These are phyloP conservation scores for Tilletia indica DNA, from an alignment of 1,284 basidiomycete species.

Conservation along the genomic window DNA sequence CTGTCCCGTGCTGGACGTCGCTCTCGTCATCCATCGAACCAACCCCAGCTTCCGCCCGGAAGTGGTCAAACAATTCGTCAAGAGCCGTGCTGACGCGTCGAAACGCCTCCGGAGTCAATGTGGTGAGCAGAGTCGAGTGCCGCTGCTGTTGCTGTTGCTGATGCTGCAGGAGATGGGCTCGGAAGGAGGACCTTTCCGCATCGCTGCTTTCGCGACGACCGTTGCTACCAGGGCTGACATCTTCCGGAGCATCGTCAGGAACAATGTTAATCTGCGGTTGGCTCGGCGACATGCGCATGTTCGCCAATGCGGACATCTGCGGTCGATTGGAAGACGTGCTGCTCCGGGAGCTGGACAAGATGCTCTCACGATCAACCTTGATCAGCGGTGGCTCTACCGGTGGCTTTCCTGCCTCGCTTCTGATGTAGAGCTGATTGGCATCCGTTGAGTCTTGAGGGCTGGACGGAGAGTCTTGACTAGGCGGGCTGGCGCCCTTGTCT, in stretches of 20 bases:
- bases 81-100: conserved; percentile 48
- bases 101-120: conserved; percentile 44
- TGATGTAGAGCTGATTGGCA: too few relatives aligned
- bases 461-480: neutral
- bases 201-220: too few relatives aligned
- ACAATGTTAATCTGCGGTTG: conserved; percentile 21
- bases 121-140: conserved; percentile 32
- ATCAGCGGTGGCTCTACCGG: neutral
- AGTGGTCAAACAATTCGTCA: conserved; percentile 43
- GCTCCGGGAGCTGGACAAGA: conserved; percentile 4
- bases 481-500: neutral
- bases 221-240: neutral
- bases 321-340: conserved; percentile 13
- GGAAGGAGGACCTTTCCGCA: too few relatives aligned
- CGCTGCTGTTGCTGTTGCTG: conserved; percentile 21
- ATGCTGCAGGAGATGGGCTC: too few relatives aligned
- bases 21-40: conserved; percentile 14
- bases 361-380: conserved; percentile 7
- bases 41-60: conserved; percentile 22
- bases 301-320: neutral
- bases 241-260: conserved; percentile 21
- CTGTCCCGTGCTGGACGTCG: conserved; percentile 16
- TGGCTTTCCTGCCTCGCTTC: neutral
- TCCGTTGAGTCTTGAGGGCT: too few relatives aligned
- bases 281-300: neutral